Conservation (phyloP, 2,329 filamentous ascomycete genomes). For the Rutstroemia sp. region DNA sequence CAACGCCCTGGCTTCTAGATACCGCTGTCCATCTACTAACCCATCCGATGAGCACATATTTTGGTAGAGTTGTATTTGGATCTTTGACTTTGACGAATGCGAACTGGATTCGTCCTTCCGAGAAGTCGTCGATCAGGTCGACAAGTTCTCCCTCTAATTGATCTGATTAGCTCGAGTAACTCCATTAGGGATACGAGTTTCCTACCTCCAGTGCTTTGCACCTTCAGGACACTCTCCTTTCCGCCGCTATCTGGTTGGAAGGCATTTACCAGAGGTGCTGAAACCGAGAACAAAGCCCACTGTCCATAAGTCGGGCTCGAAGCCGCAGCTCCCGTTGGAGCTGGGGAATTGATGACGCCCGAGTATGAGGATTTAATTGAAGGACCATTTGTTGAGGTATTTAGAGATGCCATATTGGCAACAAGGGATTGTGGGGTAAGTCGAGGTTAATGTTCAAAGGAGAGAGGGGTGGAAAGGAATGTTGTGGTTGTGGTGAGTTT, state of each 20-base stretch:
- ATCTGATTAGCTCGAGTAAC: not conserved
- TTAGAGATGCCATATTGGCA: slow-evolving; percentile 64
- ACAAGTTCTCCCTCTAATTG: slow-evolving; percentile 75
- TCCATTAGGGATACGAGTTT: not conserved
- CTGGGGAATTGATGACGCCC: slow-evolving; percentile 54
- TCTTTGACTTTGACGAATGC: slow-evolving; percentile 96
- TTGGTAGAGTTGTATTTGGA: slow-evolving; percentile 81
- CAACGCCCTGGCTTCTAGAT: not conserved
- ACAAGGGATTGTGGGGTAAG: not conserved
- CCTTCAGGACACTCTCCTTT: slow-evolving; percentile 94
- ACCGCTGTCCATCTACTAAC: slow-evolving; percentile 31
- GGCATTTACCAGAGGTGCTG: slow-evolving; percentile 83
- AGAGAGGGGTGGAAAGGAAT: not conserved
- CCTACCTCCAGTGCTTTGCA: slow-evolving; percentile 80
- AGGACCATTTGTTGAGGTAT: slow-evolving; percentile 70
- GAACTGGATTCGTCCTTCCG: slow-evolving; percentile 92
- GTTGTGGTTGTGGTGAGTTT: not conserved
- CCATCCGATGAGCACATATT: slow-evolving; percentile 91
- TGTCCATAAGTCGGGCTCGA: slow-evolving; percentile 77
- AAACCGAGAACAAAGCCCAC: slow-evolving; percentile 92
- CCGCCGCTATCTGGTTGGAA: slow-evolving; percentile 74
- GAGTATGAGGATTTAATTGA: slow-evolving; percentile 82
- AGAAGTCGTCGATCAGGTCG: slow-evolving; percentile 92
- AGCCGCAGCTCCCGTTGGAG: slow-evolving; percentile 47
- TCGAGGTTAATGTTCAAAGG: not conserved